Evolutionary conservation across 768 basidiomycete genomes (phyloP).

Genomic region (Phallus indusiatus): DNA sequence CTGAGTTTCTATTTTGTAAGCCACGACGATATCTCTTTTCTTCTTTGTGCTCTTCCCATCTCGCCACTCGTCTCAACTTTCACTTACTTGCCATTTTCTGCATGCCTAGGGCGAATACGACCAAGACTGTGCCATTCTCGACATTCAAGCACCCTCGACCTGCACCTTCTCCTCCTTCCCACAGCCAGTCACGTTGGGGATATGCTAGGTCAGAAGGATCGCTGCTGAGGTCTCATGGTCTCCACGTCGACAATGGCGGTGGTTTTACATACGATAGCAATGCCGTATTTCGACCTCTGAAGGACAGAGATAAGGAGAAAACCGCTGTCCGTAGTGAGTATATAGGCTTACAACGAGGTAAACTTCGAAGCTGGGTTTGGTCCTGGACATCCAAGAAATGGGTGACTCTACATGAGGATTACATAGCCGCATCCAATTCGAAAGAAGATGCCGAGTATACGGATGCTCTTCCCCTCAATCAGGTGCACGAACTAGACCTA

Average conservation of each 20-base stretch:
- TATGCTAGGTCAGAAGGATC: neutral
- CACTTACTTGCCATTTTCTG: neutral
- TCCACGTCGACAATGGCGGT: neutral
- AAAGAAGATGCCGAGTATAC: neutral
- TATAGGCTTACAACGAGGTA: constrained; percentile 4
- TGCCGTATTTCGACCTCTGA: neutral
- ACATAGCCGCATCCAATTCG: neutral
- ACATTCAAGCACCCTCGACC: constrained; percentile 4
- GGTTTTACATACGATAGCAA: neutral
- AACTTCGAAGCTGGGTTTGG: constrained; percentile 4
- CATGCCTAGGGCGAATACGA: neutral
- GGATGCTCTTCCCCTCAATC: neutral
- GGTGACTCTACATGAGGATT: neutral
- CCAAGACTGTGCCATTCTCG: constrained; percentile 1
- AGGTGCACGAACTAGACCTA: neutral
- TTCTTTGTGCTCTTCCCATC: too few species aligned
- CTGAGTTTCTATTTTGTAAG: too few species aligned
- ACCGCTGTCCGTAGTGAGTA: neutral
- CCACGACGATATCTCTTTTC: too few species aligned
- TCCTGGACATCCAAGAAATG: neutral
- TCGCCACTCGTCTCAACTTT: too few species aligned
- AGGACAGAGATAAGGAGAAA: neutral
- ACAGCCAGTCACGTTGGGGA: neutral
- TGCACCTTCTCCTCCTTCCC: neutral
- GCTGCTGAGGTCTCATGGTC: neutral